Conservation (phyloP, 768 basidiomycete species). For the Gelatoporia subvermispora region DNA sequence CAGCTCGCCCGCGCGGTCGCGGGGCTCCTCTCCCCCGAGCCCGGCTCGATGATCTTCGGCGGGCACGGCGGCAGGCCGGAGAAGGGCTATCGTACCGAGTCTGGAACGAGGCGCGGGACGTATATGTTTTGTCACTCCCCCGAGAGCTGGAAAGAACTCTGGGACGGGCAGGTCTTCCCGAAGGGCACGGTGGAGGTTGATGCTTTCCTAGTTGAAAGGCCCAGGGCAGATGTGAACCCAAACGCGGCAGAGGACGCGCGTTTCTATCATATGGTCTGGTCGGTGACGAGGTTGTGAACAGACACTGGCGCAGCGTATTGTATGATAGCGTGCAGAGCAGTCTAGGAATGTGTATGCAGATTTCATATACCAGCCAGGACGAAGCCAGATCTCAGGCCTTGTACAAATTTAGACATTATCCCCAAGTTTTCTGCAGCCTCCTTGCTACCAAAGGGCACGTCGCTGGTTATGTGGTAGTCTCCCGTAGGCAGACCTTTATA, state of each 20-base stretch:
- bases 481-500: too few relatives aligned
- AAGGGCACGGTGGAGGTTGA: conserved; percentile 28
- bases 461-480: too few relatives aligned
- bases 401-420: too few relatives aligned
- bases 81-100: conserved; percentile 22
- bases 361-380: too few relatives aligned
- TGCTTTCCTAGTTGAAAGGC: conserved; percentile 6
- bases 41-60: conserved; percentile 42
- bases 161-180: conserved; percentile 32
- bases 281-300: background rate
- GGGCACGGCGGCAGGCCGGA: conserved; percentile 30
- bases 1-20: conserved; percentile 35
- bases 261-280: background rate
- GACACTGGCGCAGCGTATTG: too few relatives aligned
- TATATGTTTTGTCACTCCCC: conserved; percentile 30
- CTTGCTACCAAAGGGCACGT: too few relatives aligned
- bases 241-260: background rate
- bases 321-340: too few relatives aligned
- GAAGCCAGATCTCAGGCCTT: too few relatives aligned
- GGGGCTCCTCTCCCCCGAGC: conserved; percentile 31
- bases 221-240: background rate
- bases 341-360: too few relatives aligned
- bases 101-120: background rate
- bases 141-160: conserved; percentile 31
- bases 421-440: too few relatives aligned